Percentiles rank a stretch among this genome's conserved stretches.
These are phyloP conservation scores for Mychonastes homosphaera DNA, from an alignment of 139 green algal species.

Conservation along the genomic window DNA sequence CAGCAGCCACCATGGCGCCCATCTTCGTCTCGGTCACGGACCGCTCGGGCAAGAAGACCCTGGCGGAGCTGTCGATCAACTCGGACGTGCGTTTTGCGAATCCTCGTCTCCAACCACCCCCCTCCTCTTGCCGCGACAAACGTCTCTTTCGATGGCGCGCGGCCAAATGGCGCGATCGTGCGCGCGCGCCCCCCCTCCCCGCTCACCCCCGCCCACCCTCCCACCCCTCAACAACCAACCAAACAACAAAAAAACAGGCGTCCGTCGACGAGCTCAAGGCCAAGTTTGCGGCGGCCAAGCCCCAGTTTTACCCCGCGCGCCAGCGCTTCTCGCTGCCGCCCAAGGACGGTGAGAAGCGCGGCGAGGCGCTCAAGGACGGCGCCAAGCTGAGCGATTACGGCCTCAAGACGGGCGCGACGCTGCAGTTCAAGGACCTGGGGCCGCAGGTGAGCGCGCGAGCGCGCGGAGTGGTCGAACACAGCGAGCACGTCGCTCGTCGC, in stretches of 20 bases:
- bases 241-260: constrained; percentile 33
- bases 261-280: constrained; percentile 71
- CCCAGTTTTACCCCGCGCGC: constrained; percentile 48
- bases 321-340: constrained; percentile 66
- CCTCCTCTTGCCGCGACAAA: not conserved
- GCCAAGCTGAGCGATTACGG: constrained; percentile 58
- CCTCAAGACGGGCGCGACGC: constrained; percentile 34
- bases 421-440: constrained; percentile 93
- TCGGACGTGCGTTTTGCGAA: constrained; percentile 19
- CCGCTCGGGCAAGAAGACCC: constrained; percentile 31
- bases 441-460: constrained; percentile 57
- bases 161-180: not conserved
- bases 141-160: constrained; percentile 2
- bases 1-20: constrained; percentile 10
- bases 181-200: too few species aligned
- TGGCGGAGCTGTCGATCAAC: constrained; percentile 32
- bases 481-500: not conserved
- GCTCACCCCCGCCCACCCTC: not conserved
- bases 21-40: constrained; percentile 39
- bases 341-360: constrained; percentile 42
- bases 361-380: constrained; percentile 40
- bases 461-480: not conserved
- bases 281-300: constrained; percentile 40
- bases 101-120: not conserved
- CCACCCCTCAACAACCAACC: not conserved